Conservation (phyloP, 345 rosid genomes). For the Aegle marmelos region DNA sequence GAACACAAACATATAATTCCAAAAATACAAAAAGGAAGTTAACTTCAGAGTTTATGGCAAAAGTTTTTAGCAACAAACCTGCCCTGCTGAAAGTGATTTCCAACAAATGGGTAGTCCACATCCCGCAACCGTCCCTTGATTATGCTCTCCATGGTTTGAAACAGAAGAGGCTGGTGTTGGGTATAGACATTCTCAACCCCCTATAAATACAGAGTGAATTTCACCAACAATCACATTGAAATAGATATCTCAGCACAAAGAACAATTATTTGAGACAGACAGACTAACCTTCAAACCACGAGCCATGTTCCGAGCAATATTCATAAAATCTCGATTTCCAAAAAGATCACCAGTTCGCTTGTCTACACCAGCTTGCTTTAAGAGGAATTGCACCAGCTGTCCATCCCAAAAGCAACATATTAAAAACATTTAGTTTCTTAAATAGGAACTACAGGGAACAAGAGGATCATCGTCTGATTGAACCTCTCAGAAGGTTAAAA, state of each 20-base stretch:
- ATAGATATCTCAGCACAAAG: slow-evolving; percentile 6
- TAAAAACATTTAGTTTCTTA: slow-evolving; percentile 13
- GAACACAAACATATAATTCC: not conserved
- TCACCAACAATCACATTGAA: not conserved
- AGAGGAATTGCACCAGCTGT: slow-evolving; percentile 92
- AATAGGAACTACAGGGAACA: not conserved
- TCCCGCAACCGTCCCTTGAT: slow-evolving; percentile 86
- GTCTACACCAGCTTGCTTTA: slow-evolving; percentile 96
- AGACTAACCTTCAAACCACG: slow-evolving; percentile 90
- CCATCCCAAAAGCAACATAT: slow-evolving; percentile 30
- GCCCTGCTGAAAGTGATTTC: slow-evolving; percentile 94
- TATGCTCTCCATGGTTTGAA: slow-evolving; percentile 95
- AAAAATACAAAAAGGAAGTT: not conserved
- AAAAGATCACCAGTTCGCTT: slow-evolving; percentile 92
- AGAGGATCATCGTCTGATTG: not conserved
- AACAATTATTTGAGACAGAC: slow-evolving; percentile 7
- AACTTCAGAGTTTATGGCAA: not conserved
- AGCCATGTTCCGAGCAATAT: slow-evolving; percentile 99
- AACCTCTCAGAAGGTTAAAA: not conserved
- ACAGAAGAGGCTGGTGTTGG: slow-evolving; percentile 95
- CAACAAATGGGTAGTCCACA: slow-evolving; percentile 91
- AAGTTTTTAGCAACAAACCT: slow-evolving; percentile 48
- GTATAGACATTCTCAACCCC: slow-evolving; percentile 98
- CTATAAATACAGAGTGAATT: slow-evolving; percentile 30
- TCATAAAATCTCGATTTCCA: slow-evolving; percentile 90